These are phyloP conservation scores for Desmodesmus armatus DNA, from an alignment of 139 green algal species.

Conservation along the genomic window DNA sequence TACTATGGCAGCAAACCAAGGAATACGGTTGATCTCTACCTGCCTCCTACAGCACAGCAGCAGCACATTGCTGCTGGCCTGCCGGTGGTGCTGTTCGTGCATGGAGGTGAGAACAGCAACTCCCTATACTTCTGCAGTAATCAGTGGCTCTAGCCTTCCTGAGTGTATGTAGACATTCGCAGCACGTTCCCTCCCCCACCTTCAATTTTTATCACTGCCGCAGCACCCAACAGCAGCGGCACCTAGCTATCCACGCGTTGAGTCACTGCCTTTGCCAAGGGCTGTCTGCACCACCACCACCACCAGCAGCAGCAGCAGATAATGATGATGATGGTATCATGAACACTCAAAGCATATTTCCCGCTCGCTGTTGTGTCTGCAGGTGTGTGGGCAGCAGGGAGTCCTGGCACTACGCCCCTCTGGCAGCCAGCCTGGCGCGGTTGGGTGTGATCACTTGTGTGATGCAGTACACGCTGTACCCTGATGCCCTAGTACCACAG, in stretches of 20 bases:
- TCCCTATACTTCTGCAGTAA: not conserved
- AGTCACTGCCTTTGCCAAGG: not conserved
- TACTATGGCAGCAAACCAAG: slow-evolving; percentile 61
- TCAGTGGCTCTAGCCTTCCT: not conserved
- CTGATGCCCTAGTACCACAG: slow-evolving; percentile 64
- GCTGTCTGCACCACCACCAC: not conserved
- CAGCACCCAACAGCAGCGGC: not conserved
- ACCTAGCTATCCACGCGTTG: not conserved
- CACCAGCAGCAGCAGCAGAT: slow-evolving; percentile 26
- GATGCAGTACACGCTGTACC: slow-evolving; percentile 78
- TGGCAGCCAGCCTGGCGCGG: slow-evolving; percentile 40
- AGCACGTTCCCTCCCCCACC: not conserved
- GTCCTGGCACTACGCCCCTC: slow-evolving; percentile 67
- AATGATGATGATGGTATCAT: not conserved
- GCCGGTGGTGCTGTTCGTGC: slow-evolving; percentile 74
- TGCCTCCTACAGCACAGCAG: slow-evolving; percentile 50
- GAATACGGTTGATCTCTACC: slow-evolving; percentile 77
- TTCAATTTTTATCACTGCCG: not conserved
- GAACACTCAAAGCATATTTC: not conserved
- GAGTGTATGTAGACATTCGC: not conserved
- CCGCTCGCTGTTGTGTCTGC: slow-evolving; percentile 48
- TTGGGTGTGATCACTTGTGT: slow-evolving; percentile 51
- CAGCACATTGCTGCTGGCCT: not conserved
- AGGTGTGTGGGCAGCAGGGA: slow-evolving; percentile 83
- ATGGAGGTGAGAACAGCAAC: slow-evolving; percentile 58